These are phyloP conservation scores for Psilocybe tampanensis DNA, from an alignment of 768 basidiomycete genomes.

Conservation along the genomic window DNA sequence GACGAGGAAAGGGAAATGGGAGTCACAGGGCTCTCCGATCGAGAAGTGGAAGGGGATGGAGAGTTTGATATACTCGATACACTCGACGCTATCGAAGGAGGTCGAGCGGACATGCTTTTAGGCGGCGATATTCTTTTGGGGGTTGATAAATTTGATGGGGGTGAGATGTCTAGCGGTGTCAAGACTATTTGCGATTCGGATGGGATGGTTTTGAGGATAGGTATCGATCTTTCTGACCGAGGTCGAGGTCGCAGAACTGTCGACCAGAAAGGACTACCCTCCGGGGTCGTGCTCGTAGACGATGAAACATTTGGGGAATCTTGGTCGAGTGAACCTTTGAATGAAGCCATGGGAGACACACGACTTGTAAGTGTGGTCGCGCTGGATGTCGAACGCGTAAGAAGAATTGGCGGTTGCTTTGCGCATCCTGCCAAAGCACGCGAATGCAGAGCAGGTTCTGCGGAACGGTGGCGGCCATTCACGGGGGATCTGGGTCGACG, in stretches of 20 bases:
- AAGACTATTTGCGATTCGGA: constrained; percentile 33
- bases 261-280: constrained; percentile 37
- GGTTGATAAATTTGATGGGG: constrained; percentile 19
- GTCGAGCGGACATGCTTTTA: constrained; percentile 21
- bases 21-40: constrained; percentile 30
- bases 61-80: constrained; percentile 28
- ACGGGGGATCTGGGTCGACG: constrained; percentile 41
- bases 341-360: constrained; percentile 7
- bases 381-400: constrained; percentile 26
- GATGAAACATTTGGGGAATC: constrained; percentile 3
- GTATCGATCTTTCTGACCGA: constrained; percentile 33
- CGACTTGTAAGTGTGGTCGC: constrained; percentile 19
- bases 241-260: constrained; percentile 36
- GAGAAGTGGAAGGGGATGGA: constrained; percentile 29
- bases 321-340: not conserved
- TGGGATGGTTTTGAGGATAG: constrained; percentile 34
- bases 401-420: constrained; percentile 27
- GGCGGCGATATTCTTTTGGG: constrained; percentile 21
- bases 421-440: constrained; percentile 31
- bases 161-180: constrained; percentile 21
- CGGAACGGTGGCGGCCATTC: constrained; percentile 22
- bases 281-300: constrained; percentile 12
- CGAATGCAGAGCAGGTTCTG: constrained; percentile 25
- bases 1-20: constrained; percentile 25
- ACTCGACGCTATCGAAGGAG: constrained; percentile 31